Base-by-base conservation (phyloP, 352 stramenopile genomes). In the Phytopythium delawarense region DNA sequence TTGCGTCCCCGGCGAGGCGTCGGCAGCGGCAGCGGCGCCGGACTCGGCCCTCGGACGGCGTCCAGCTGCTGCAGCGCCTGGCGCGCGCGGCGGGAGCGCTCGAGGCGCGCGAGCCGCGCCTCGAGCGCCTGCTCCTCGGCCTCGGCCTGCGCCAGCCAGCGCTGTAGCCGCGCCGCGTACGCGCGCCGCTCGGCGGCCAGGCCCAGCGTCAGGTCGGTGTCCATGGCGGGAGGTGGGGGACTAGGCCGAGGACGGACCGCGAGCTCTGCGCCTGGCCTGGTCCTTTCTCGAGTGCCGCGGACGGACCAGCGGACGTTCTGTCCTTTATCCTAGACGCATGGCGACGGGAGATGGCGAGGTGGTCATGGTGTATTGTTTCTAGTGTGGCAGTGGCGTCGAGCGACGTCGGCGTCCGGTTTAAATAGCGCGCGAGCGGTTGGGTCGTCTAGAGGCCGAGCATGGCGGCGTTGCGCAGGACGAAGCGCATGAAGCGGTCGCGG, bases 401-500 rank as follows among this genome's bases (percentile, higher is more conserved):
- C 5, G 28, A 3, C 28, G 28, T 32, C 28, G 28, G 28, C 28
- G 28, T 32, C 28, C 28, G 28, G 28, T 32, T 32, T 32, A 32
- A 32, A 32, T 32, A 32, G 28, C 28, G 28, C 2, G 3, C 6
- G 1, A 3, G 13, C 15, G 7, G 25, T 28, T 28, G 25, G 15
- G 23, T 0, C 32, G 11, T 49, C 16, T 59, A 59, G 21, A 91
- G 79, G 0, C 82, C 79, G 66, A 91, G 74, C 65, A 89, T 87
- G 50, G 69, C 54, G 34, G 78, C 79, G 72, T 91, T 81, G 65
- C 88, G 81, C 68, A 78, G 86, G 45, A 89, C 76, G 64, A 91
- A 91, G 57, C 79, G 78, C 82, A 89, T 88, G 63, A 88, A 88
- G 56, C 75, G 76, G 67, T 89, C 77, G 40, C 79, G 82, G 64